phyloP scores from a whole-genome alignment of 1,284 basidiomycete genomes.

The Ceratobasidium sp. region DNA sequence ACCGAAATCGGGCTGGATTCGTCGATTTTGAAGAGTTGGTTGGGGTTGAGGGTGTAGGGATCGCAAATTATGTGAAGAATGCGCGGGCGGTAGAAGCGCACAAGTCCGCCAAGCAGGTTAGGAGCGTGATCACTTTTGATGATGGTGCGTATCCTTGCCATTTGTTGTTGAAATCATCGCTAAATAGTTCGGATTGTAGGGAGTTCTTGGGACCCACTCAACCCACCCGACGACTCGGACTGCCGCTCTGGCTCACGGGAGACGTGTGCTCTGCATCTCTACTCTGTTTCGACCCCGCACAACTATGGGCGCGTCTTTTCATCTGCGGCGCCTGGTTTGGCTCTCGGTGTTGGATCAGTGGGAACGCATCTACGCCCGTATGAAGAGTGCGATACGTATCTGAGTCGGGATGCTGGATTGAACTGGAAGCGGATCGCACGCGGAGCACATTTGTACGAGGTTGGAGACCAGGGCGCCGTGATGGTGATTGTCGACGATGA shows the following conservation, averaged over 20 bases:
- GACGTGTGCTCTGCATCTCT: slow-evolving; percentile 87
- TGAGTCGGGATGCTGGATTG: slow-evolving; percentile 90
- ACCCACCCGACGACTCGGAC: slow-evolving; percentile 13
- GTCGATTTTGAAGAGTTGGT: slow-evolving; percentile 95
- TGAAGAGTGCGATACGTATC: slow-evolving; percentile 92
- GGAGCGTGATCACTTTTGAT: slow-evolving; percentile 88
- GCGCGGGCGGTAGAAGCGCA: slow-evolving; percentile 82
- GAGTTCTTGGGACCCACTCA: background rate
- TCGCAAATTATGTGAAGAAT: slow-evolving; percentile 90
- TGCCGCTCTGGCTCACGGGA: slow-evolving; percentile 53
- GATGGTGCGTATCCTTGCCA: slow-evolving; percentile 70
- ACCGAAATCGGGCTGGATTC: slow-evolving; percentile 86
- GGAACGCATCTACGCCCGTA: slow-evolving; percentile 81
- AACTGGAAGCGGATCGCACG: slow-evolving; percentile 84
- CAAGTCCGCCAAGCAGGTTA: slow-evolving; percentile 74
- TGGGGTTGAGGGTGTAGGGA: slow-evolving; percentile 92
- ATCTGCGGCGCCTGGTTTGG: slow-evolving; percentile 91
- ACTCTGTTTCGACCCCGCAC: slow-evolving; percentile 91
- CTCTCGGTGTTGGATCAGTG: slow-evolving; percentile 94
- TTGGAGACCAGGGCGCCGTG: slow-evolving; percentile 89
- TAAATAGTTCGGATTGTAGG: slow-evolving; percentile 33
- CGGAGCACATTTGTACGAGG: slow-evolving; percentile 94
- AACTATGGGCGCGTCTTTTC: slow-evolving; percentile 96
- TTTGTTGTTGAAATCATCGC: slow-evolving; percentile 18
- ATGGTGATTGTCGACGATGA: slow-evolving; percentile 91